A percentile compares a stretch with the other conserved stretches of the same genome.
phyloP scores from a whole-genome alignment of 2,329 filamentous ascomycete species.

The Ophiocordyceps sinensis region DNA sequence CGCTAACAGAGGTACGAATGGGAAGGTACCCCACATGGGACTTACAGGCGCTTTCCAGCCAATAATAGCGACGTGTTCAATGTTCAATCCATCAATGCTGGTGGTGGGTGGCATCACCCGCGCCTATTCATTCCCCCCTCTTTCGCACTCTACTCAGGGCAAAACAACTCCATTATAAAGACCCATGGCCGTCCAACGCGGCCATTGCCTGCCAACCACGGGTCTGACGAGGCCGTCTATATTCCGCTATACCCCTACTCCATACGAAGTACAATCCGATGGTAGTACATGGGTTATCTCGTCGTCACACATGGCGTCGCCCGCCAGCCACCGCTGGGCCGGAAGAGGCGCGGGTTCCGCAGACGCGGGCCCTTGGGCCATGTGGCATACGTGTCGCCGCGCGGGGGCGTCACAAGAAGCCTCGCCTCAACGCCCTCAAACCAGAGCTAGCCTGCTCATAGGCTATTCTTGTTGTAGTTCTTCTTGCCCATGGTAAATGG shows the following conservation, averaged over 20 bases:
- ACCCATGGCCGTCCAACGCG: no score
- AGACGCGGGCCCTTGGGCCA: background rate
- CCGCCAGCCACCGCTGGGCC: background rate
- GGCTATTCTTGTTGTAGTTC: constrained; percentile 55
- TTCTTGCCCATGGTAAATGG: constrained; percentile 88
- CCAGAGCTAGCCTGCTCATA: constrained; percentile 11
- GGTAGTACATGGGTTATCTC: background rate
- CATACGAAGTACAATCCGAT: no score
- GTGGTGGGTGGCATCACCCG: no score
- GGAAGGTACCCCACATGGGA: no score
- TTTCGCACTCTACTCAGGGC: no score
- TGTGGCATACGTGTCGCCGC: background rate
- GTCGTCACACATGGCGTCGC: background rate
- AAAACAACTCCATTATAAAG: no score
- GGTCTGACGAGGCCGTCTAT: background rate
- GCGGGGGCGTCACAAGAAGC: background rate
- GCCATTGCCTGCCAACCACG: no score
- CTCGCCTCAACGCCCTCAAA: background rate
- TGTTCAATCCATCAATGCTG: no score
- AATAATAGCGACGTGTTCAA: no score
- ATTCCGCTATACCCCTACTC: background rate
- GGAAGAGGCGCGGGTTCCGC: background rate
- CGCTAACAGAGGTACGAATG: no score
- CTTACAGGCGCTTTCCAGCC: no score
- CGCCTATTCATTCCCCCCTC: no score